Percentiles rank a stretch among this genome's conserved stretches.
phyloP scores from a whole-genome alignment of 176 grass and related monocot genomes.

The Eragrostis curvula region DNA sequence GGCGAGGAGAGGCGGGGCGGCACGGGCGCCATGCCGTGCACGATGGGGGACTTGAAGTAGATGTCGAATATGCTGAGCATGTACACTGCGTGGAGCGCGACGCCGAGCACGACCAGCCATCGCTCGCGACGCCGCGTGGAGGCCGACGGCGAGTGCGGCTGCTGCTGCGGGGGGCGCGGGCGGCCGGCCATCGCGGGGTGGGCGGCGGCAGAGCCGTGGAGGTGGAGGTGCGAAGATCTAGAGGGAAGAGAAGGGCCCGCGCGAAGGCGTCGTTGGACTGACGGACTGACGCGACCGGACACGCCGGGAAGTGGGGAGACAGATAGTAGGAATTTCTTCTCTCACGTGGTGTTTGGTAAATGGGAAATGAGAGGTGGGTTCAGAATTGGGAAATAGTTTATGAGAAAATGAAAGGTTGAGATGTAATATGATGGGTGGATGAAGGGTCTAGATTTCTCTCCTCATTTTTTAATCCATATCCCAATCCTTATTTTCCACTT shows the following conservation, averaged over 20 bases:
- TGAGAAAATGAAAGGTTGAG: no score
- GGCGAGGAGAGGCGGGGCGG: constrained; percentile 64
- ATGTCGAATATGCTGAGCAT: constrained; percentile 99
- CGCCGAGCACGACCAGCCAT: constrained; percentile 85
- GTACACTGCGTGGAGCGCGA: constrained; percentile 91
- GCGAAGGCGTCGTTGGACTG: constrained; percentile 38
- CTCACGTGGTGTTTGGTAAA: no score
- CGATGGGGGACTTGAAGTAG: constrained; percentile 97
- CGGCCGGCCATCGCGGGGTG: constrained; percentile 42
- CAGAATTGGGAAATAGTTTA: no score
- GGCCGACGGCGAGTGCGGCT: constrained; percentile 36
- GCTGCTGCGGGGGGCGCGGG: constrained; percentile 24
- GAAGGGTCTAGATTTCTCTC: no score
- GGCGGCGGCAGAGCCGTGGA: constrained; percentile 15
- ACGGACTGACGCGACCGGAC: neutral
- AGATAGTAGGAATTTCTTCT: no score
- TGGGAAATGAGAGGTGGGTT: no score
- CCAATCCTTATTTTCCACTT: no score
- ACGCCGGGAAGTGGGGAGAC: no score
- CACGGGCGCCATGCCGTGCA: constrained; percentile 88
- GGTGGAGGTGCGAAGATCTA: constrained; percentile 45
- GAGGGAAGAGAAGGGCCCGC: neutral
- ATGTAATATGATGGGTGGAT: no score
- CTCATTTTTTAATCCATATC: no score
- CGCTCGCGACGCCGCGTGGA: constrained; percentile 67